Evolutionary conservation across 2,329 filamentous ascomycete genomes (phyloP).

Genomic region (Myriosclerotinia curreyana): DNA sequence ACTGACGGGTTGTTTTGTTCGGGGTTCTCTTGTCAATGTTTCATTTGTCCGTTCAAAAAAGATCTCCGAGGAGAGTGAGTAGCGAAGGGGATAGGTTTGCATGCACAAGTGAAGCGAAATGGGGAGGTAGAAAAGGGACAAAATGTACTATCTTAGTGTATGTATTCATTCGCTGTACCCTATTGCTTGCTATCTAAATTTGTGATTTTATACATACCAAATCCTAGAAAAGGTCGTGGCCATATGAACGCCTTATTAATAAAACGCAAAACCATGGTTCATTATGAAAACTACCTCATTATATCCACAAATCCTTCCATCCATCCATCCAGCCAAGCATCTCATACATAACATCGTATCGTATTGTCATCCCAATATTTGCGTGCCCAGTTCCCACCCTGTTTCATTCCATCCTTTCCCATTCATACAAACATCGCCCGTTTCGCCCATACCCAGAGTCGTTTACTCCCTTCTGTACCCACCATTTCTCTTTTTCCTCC

Average conservation of each 20-base stretch:
- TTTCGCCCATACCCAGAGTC: neutral
- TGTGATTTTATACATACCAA: slow-evolving; percentile 8
- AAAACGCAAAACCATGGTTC: slow-evolving; percentile 1
- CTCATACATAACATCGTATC: neutral
- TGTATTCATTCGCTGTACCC: slow-evolving; percentile 1
- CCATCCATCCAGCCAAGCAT: neutral
- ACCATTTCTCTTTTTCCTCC: slow-evolving; percentile 33
- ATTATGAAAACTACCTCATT: slow-evolving; percentile 11
- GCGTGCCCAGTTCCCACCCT: neutral
- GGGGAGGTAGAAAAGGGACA: neutral
- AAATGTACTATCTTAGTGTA: neutral
- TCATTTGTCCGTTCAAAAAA: neutral
- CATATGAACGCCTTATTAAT: neutral
- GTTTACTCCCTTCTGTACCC: slow-evolving; percentile 21
- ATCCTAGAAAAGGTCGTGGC: slow-evolving; percentile 7
- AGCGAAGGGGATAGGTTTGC: neutral
- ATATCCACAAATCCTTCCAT: neutral
- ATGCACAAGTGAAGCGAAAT: neutral
- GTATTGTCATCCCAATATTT: slow-evolving; percentile 8
- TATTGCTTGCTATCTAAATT: slow-evolving; percentile 1
- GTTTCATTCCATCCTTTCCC: neutral
- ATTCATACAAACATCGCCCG: slow-evolving; percentile 4
- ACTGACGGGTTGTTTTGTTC: slow-evolving; percentile 31
- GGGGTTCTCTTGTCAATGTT: neutral
- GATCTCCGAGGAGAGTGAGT: neutral